Evolutionary conservation across 2,329 filamentous ascomycete species (phyloP).

Genomic region (Lizonia empirigonia): DNA sequence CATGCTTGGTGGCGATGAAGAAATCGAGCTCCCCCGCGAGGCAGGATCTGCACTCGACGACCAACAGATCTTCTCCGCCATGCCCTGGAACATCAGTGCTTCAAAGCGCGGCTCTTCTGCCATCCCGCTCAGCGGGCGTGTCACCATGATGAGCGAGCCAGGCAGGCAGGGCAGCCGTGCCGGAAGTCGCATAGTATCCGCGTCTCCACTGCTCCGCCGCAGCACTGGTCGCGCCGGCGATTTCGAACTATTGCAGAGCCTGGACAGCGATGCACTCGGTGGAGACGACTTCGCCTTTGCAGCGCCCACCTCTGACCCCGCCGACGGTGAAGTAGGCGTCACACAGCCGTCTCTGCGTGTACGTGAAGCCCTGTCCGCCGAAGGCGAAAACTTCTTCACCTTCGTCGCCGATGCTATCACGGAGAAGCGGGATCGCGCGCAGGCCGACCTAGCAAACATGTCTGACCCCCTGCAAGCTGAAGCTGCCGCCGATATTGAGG

Average conservation of each 20-base stretch:
- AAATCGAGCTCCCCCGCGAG: slow-evolving; percentile 73
- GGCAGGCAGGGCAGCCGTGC: slow-evolving; percentile 41
- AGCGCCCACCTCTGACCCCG: slow-evolving; percentile 29
- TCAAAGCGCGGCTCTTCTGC: slow-evolving; percentile 59
- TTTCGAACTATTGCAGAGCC: slow-evolving; percentile 35
- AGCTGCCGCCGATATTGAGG: slow-evolving; percentile 33
- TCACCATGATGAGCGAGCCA: slow-evolving; percentile 47
- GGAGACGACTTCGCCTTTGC: slow-evolving; percentile 26
- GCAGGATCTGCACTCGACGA: slow-evolving; percentile 70
- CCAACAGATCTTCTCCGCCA: slow-evolving; percentile 66
- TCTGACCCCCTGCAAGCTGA: slow-evolving; percentile 36
- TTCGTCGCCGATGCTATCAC: slow-evolving; percentile 60
- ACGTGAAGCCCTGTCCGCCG: slow-evolving; percentile 60
- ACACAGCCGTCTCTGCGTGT: slow-evolving; percentile 50
- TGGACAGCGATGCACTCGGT: slow-evolving; percentile 36
- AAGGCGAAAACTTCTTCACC: slow-evolving; percentile 66
- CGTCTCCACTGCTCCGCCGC: slow-evolving; percentile 66
- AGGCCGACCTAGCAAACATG: slow-evolving; percentile 6
- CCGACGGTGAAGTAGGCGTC: slow-evolving; percentile 8
- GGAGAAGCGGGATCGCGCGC: slow-evolving; percentile 33
- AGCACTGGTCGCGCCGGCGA: slow-evolving; percentile 35
- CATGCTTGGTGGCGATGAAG: slow-evolving; percentile 50
- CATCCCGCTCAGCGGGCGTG: slow-evolving; percentile 49
- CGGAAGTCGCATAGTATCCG: slow-evolving; percentile 61
- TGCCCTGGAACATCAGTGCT: slow-evolving; percentile 71